These are phyloP conservation scores for Eucalyptus camaldulensis DNA, from an alignment of 345 rosid species.

Conservation along the genomic window DNA sequence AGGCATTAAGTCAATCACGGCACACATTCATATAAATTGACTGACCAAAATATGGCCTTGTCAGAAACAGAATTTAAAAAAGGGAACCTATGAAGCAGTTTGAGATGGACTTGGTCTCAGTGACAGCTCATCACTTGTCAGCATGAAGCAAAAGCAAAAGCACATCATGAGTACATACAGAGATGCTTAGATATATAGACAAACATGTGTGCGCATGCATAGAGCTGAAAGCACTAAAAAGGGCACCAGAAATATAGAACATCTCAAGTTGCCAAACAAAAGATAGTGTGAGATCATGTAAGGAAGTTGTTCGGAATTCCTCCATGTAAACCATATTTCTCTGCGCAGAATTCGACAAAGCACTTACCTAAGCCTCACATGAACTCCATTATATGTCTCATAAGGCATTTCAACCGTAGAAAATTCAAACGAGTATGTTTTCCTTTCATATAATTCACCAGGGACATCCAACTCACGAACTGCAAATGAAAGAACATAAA, in stretches of 20 bases:
- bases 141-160: background rate
- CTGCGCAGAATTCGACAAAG: background rate
- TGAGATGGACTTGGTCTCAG: background rate
- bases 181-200: background rate
- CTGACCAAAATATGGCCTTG: background rate
- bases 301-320: background rate
- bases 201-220: background rate
- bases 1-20: background rate
- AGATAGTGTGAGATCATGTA: background rate
- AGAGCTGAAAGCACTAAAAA: background rate
- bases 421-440: slow-evolving; percentile 86
- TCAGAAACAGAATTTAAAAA: background rate
- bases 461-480: slow-evolving; percentile 97
- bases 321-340: background rate
- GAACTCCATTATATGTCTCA: slow-evolving; percentile 87
- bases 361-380: slow-evolving; percentile 87
- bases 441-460: slow-evolving; percentile 86
- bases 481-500: slow-evolving; percentile 13
- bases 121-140: background rate
- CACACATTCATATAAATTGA: background rate
- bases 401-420: slow-evolving; percentile 95
- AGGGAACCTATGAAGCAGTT: background rate
- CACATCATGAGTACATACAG: background rate
- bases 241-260: background rate
- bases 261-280: background rate